Conservation (phyloP, 177 flowering plant species). For the Vitis hybrid region DNA sequence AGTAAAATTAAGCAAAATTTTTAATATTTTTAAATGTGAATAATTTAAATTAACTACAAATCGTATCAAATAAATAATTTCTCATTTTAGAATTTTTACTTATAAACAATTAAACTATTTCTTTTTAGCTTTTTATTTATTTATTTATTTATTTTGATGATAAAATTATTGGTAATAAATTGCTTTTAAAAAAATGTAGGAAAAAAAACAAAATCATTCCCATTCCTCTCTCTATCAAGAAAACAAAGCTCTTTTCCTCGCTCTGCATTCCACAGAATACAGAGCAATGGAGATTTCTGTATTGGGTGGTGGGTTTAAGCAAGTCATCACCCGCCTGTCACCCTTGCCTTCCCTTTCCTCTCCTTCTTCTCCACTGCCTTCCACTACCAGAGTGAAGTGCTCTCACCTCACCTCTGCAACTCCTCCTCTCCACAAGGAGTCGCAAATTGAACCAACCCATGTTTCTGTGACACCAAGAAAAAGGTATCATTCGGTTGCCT, state of each 20-base stretch:
- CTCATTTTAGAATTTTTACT: no score
- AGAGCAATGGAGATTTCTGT: constrained; percentile 1
- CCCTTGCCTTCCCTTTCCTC: not conserved
- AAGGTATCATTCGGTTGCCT: constrained; percentile 18
- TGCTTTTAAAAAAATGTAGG: no score
- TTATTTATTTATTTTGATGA: no score
- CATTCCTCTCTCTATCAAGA: not conserved
- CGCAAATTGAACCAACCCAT: not conserved
- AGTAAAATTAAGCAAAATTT: no score
- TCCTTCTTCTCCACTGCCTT: not conserved
- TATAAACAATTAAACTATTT: no score
- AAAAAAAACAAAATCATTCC: not conserved
- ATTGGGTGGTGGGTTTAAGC: not conserved
- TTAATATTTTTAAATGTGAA: no score
- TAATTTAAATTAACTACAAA: no score
- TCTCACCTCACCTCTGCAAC: constrained; percentile 3
- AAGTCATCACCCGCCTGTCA: not conserved
- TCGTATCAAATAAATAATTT: no score
- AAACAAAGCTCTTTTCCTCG: not conserved
- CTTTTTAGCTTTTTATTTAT: no score
- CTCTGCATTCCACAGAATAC: not conserved
- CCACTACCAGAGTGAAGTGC: not conserved
- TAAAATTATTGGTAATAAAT: no score
- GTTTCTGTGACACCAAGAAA: not conserved
- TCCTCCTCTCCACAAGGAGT: not conserved